Evolutionary conservation across 139 green algal genomes (phyloP).

Genomic region (Tetradesmus obliquus): DNA sequence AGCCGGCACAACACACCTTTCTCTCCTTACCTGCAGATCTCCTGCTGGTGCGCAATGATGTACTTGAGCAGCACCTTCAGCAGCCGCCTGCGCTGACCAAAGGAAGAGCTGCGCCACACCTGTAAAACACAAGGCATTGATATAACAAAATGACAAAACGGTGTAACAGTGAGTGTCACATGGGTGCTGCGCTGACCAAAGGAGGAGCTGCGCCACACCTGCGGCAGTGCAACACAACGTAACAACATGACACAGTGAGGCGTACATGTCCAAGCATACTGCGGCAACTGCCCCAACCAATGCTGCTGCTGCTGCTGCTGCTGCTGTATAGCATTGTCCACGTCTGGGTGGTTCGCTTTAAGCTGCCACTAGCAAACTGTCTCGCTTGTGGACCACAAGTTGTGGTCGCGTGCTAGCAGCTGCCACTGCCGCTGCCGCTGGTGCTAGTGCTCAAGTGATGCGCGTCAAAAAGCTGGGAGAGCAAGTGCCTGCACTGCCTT

Average conservation of each 20-base stretch:
- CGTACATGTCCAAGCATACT: background rate
- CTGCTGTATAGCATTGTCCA: background rate
- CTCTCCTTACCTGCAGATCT: conserved; percentile 84
- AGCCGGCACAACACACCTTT: background rate
- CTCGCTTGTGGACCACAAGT: no score
- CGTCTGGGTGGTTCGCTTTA: no score
- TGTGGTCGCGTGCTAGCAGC: no score
- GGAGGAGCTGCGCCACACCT: conserved; percentile 57
- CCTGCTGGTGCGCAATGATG: conserved; percentile 91
- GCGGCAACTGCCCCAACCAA: background rate
- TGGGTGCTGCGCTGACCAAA: conserved; percentile 80
- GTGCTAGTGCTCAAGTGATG: no score
- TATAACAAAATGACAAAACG: background rate
- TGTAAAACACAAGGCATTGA: background rate
- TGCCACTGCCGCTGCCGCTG: conserved; percentile 15
- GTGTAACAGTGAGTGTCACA: no score
- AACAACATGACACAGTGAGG: background rate
- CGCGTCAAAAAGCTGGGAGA: no score
- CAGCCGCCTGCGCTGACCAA: conserved; percentile 81
- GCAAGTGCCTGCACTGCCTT: no score
- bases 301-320: background rate
- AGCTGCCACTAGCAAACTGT: no score
- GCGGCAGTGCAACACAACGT: background rate
- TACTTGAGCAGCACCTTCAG: conserved; percentile 90
- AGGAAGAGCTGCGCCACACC: conserved; percentile 66